Evolutionary conservation across 2,329 filamentous ascomycete species (phyloP), one percentile per base, ranked within the genome.

Genomic region (Neurospora crassa): DNA sequence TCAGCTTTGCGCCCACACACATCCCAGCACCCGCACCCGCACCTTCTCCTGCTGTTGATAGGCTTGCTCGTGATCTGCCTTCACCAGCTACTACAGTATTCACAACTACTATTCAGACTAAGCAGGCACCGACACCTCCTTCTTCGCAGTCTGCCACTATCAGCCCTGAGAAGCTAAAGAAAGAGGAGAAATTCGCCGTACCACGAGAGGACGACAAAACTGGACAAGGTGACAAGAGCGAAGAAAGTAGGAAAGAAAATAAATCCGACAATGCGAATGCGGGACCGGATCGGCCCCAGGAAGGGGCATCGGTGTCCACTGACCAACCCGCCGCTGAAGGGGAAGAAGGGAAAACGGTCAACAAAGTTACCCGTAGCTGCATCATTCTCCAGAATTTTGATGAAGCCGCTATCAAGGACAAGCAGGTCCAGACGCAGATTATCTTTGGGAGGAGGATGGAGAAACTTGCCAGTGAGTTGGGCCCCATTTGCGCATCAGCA

Each of bases 381-480:
- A 87, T 89, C 72, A 85, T 89, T 68, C 83, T 88, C 41, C 87
- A 88, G 70, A 88, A 88, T 74, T 89, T 89, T 76, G 83, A 89
- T 75, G 84, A 87, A 67, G 82, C 84, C 68, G 84, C 84, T 67
- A 83, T 89, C 73, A 84, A 84, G 75, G 86, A 89, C 73, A 87
- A 86, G 76, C 80, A 83, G 67, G 81, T 88, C 5, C 87, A 89
- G 78, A 88, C 85, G 14, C 85, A 85, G 73, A 85, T 89, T 69
- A 80, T 89, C 29, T 89, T 89, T 76, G 86, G 85, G 67, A 82
- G 85, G 71, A 87, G 87, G 75, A 89, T 89, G 86, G 84, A 78
- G 75, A 87, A 83, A 74, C 83, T 89, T 53, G 80, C 83, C 34
- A 89, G 86, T 88, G 81, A 78, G 85, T 80, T 18, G 0, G 1